A percentile compares a stretch with the other conserved stretches of the same genome.
phyloP scores from a whole-genome alignment of 208 protist species.

The Wallacemonas collosoma region DNA sequence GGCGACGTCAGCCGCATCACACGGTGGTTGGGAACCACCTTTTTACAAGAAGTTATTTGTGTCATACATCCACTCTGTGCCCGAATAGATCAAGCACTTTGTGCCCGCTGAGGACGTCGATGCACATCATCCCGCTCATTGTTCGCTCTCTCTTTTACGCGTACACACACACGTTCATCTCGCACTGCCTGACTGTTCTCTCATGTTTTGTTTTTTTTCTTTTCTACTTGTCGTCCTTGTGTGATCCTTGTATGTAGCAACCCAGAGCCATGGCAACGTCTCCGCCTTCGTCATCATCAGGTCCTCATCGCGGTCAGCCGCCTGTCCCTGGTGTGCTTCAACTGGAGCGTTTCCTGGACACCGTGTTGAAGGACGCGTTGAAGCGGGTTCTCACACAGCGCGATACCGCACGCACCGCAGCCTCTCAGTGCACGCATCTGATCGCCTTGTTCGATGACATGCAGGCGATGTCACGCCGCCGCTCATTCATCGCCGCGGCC shows the following conservation, averaged over 20 bases:
- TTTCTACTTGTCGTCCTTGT: no score
- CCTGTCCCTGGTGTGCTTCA: conserved; percentile 41
- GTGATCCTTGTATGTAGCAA: no score
- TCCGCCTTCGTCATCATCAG: no score
- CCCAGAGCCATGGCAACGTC: no score
- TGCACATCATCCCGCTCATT: not conserved
- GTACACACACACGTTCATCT: not conserved
- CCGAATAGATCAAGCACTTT: no score
- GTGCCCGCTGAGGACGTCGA: no score
- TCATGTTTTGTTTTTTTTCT: no score
- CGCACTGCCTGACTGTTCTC: not conserved
- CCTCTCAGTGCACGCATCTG: conserved; percentile 72
- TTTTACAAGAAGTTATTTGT: conserved; percentile 4
- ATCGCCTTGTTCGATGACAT: conserved; percentile 71
- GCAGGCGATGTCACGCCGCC: conserved; percentile 46
- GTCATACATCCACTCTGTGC: not conserved
- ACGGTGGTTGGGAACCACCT: not conserved
- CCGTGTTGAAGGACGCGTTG: conserved; percentile 52
- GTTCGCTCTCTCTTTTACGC: conserved; percentile 8
- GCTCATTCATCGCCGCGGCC: conserved; percentile 31
- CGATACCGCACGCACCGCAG: conserved; percentile 51
- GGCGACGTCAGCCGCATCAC: no score
- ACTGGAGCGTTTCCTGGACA: conserved; percentile 73
- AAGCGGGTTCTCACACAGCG: conserved; percentile 49
- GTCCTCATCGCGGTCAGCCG: not conserved